Base-by-base conservation (phyloP, 768 basidiomycete species). In the Leucosporidium yakuticum region DNA sequence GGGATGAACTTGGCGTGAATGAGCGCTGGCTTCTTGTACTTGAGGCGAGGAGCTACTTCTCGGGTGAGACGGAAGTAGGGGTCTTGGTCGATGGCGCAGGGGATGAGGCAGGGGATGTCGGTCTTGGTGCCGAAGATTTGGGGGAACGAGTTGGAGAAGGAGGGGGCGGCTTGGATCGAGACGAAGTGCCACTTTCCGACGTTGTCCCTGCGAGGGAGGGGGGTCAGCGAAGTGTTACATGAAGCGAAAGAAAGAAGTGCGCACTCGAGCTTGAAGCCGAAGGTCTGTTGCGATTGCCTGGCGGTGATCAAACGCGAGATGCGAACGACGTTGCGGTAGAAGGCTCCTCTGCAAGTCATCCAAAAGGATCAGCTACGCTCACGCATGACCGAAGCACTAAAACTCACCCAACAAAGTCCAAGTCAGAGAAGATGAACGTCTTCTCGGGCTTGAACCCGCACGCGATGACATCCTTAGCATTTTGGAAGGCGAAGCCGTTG, bases 1-100 rank as follows among this genome's bases (percentile, higher is more conserved):
- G 96, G 96, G 82, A 99, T 95, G 83, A 99, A 99, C 77, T 95
- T 95, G 57, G 94, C 85, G 79, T 98, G 93, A 59, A 99, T 81
- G 31, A 97, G 84, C 3, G 89, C 81, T 3, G 96, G 96, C 79
- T 99, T 99, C 53, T 88, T 91, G 81, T 95, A 96, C 79, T 91
- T 95, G 75, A 99, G 85, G 77, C 91, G 91, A 73, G 84, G 85
- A 4, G 96, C 95, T 55, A 92, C 89, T 79, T 99, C 96, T 54
- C 96, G 89, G 36, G 96, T 97, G 56, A 98, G 83, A 62, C 96
- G 92, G 85, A 99, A 99, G 82, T 99, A 93, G 2, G 90, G 89
- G 77, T 92, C 90, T 77, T 75, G 73, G 79, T 99, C 96, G 78
- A 99, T 98, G 20, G 96, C 96, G 76, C 95, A 98, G 19, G 95